Evolutionary conservation across 345 rosid genomes (phyloP), one percentile per base, ranked within the genome.

Genomic region (Boechera divaricarpa): DNA sequence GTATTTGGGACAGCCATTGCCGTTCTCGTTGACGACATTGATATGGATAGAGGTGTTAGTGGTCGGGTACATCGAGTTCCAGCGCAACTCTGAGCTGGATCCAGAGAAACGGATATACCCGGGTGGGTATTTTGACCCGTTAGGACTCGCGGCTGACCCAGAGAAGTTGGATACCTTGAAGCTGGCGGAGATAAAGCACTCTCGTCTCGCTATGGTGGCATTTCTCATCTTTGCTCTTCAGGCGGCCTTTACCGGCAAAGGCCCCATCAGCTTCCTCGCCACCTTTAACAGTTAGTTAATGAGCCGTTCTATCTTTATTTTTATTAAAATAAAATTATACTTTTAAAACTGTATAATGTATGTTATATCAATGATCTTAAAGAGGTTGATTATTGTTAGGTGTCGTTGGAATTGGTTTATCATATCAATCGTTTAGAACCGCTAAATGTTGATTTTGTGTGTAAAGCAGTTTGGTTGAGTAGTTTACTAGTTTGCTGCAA

Each of bases 1-100:
- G 1, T 95, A 95, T 80, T 88, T 95, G 1, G 99, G 98, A 29
- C 98, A 90, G 8, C 97, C 99, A 54, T 86, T 95, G 5, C 98
- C 98, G 0, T 95, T 92, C 77, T 92, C 98, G 4, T 61, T 95
- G 13, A 88, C 98, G 4, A 82, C 97, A 1, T 73, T 95, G 83
- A 92, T 95, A 63, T 92, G 91, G 98, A 90, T 95, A 33, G 97
- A 95, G 70, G 91, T 86, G 36, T 7, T 87, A 67, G 87, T 90
- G 41, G 81, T 88, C 16, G 92, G 91, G 5, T 91, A 83, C 87
- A 81, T 88, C 0, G 87, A 84, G 82, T 90, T 87, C 72, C 89
- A 86, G 7, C 75, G 92, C 67, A 89, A 86, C 44, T 77, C 89
- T 4, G 96, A 90, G 81, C 93, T 94, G 6, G 93, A 91, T 61